Evolutionary conservation across 1,284 basidiomycete genomes (phyloP), one percentile per base, ranked within the genome.

Genomic region (Coniferiporia sulphurascens): DNA sequence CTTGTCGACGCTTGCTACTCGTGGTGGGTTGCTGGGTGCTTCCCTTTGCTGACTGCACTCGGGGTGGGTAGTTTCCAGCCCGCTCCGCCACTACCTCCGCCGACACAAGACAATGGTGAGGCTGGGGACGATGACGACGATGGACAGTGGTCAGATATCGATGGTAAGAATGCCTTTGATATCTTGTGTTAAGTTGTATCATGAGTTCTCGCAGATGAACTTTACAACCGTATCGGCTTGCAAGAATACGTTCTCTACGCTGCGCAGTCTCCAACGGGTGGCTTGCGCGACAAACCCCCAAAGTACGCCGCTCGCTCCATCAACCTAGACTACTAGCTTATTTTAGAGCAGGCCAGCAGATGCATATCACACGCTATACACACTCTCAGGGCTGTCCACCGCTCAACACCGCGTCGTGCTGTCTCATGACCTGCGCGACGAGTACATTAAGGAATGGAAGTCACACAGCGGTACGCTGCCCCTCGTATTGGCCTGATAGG

Each of bases 1-100:
- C 83, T 99, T 12, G 96, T 99, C 0, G 97, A 99, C 69, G 97
- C 96, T 2, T 99, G 97, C 74, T 99, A 99, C 72, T 88, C 91
- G 35, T 99, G 97, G 97, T 99, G 95, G 91, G 92, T 95, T 32
- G 96, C 92, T 1, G 95, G 95, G 0, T 82, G 89, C n/a, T 91
- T 97, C 69, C 80, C 84, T 0, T 75, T 98, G 9, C 74, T 97
- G 0, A 89, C 91, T 56, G 85, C 89, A 10, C 72, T 89, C 1
- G 82, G 84, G 7, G 71, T 81, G 2, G 75, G 67, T 73, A 48
- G 62, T 65, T 51, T 6, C 22, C 27, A 50, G 19, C 35, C 38
- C 22, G 43, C 27, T 21, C 51, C 50, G 27, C 13, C n/a, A 21
- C 59, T 22, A 34, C 51, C 50, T 34, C 13, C n/a, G 36, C 59